Conservation (phyloP, 2,329 filamentous ascomycete species). For the Neurospora crassa region DNA sequence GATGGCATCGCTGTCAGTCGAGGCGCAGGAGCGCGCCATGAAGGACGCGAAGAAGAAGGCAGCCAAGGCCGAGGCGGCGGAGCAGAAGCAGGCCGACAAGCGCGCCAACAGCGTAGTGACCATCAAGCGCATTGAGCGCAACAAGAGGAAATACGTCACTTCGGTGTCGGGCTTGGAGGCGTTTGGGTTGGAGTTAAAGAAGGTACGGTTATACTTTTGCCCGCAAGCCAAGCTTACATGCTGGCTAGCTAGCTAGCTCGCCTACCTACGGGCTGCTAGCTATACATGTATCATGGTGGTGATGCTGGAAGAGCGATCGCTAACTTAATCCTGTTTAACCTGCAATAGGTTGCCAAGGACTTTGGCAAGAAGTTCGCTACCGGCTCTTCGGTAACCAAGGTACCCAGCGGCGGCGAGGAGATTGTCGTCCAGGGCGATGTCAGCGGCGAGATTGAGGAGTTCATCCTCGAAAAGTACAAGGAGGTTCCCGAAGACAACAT, state of each 20-base stretch:
- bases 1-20: constrained; percentile 75
- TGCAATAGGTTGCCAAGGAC: constrained; percentile 65
- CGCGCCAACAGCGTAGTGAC: constrained; percentile 73
- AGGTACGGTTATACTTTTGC: constrained; percentile 33
- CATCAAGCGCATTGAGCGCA: constrained; percentile 96
- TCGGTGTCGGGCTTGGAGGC: constrained; percentile 83
- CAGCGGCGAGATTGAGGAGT: constrained; percentile 88
- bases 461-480: constrained; percentile 78
- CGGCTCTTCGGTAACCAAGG: constrained; percentile 84
- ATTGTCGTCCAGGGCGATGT: constrained; percentile 97
- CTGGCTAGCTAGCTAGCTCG: no score
- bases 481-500: constrained; percentile 92
- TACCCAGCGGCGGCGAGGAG: constrained; percentile 77
- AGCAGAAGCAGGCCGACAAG: constrained; percentile 73
- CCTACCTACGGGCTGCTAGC: neutral
- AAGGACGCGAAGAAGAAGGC: constrained; percentile 97
- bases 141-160: constrained; percentile 96
- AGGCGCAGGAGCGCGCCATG: constrained; percentile 86
- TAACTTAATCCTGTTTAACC: neutral
- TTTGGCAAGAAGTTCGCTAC: constrained; percentile 98
- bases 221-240: no score
- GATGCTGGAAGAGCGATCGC: neutral
- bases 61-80: constrained; percentile 80
- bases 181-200: constrained; percentile 89
- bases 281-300: no score